These are phyloP conservation scores for Silene noctiflora DNA, from an alignment of 179 eudicot genomes.

Conservation along the genomic window DNA sequence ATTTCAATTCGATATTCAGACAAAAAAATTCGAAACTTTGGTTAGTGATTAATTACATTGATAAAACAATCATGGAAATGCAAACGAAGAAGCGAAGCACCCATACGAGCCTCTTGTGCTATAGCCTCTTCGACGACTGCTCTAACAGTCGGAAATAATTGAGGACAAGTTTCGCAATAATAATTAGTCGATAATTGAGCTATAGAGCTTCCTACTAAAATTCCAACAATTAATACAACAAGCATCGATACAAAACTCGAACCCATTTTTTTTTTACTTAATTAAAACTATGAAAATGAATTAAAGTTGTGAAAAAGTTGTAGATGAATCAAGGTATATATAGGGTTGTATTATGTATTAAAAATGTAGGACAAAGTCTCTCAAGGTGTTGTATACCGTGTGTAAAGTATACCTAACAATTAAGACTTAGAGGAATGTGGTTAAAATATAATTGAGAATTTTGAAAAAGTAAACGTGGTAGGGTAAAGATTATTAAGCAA, in stretches of 20 bases:
- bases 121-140: conserved; percentile 49
- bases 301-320: conserved; percentile 12
- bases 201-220: conserved; percentile 41
- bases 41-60: conserved; percentile 42
- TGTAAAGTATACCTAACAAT: conserved; percentile 25
- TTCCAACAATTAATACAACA: conserved; percentile 20
- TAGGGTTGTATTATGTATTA: conserved; percentile 5
- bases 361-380: conserved; percentile 4
- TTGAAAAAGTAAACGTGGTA: not conserved
- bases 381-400: conserved; percentile 24
- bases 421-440: conserved; percentile 14
- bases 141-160: conserved; percentile 40
- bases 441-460: conserved; percentile 7
- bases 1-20: no score
- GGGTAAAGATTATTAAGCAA: not conserved
- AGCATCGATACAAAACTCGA: not conserved
- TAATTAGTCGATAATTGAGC: conserved; percentile 55
- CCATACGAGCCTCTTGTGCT: conserved; percentile 65
- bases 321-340: conserved; percentile 24
- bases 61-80: conserved; percentile 88
- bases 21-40: no score
- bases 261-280: not conserved
- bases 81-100: conserved; percentile 79
- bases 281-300: not conserved
- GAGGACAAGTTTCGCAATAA: conserved; percentile 62